phyloP scores from a whole-genome alignment of 306 rosid species.

The Geum urbanum region DNA sequence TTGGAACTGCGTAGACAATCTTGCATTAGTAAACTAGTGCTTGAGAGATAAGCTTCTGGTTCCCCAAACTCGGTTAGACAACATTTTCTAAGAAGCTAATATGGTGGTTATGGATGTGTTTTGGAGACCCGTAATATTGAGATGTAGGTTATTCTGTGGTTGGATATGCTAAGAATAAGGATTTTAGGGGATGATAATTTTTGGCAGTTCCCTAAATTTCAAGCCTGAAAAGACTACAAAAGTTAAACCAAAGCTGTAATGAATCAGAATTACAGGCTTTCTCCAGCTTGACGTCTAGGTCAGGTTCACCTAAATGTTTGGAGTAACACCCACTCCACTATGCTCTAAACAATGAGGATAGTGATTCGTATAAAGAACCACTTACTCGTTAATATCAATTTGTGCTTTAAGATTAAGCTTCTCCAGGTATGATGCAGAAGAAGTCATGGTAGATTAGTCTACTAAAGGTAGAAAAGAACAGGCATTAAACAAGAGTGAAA shows the following conservation, averaged over 20 bases:
- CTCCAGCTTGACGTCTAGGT: conserved; percentile 2
- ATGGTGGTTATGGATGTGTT: background rate
- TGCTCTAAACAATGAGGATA: background rate
- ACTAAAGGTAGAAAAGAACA: background rate
- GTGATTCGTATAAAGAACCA: background rate
- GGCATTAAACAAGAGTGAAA: background rate
- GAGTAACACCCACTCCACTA: conserved; percentile 17
- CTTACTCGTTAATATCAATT: background rate
- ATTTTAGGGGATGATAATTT: background rate
- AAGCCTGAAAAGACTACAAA: background rate
- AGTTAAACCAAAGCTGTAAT: conserved; percentile 1
- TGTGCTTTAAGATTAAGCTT: background rate
- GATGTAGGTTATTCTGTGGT: background rate
- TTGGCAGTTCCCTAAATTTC: background rate
- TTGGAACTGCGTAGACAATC: background rate
- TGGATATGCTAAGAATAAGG: background rate
- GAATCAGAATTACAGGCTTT: background rate
- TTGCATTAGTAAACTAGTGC: background rate
- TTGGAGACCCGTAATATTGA: too few species aligned
- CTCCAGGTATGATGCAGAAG: background rate
- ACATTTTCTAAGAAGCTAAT: background rate
- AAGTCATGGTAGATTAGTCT: background rate
- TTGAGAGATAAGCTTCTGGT: background rate
- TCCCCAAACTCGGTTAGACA: background rate
- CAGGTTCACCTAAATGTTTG: conserved; percentile 9